These are phyloP conservation scores for Podaxis sp. DNA, from an alignment of 768 basidiomycete genomes.

Conservation along the genomic window DNA sequence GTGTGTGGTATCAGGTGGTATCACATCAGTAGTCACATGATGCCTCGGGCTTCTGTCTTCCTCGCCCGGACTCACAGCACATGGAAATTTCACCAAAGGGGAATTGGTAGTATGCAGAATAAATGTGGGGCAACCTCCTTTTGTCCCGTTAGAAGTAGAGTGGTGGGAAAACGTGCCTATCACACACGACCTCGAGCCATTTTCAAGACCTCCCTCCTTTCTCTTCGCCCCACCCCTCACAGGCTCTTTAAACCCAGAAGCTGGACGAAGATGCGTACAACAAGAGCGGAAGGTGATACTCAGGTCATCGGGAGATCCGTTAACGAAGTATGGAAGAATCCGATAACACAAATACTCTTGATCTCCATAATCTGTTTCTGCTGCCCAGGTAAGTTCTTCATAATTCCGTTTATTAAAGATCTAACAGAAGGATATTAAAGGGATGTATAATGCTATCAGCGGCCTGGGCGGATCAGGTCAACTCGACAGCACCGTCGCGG, in stretches of 20 bases:
- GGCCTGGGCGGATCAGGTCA: slow-evolving; percentile 26
- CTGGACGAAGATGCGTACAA: background rate
- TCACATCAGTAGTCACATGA: background rate
- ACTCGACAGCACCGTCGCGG: slow-evolving; percentile 24
- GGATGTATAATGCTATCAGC: slow-evolving; percentile 26
- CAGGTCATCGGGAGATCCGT: background rate
- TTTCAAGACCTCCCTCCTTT: background rate
- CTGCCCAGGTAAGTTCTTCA: slow-evolving; percentile 20
- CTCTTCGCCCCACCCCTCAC: background rate
- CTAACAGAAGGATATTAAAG: slow-evolving; percentile 6
- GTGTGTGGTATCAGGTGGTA: background rate
- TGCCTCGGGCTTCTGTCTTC: background rate
- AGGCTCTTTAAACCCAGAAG: background rate
- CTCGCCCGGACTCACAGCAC: background rate
- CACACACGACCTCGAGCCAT: background rate
- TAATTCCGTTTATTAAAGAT: background rate
- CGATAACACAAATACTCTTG: slow-evolving; percentile 24
- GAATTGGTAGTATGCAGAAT: background rate
- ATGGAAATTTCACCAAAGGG: background rate
- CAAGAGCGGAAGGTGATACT: background rate
- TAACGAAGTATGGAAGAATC: slow-evolving; percentile 19
- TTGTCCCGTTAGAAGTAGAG: background rate
- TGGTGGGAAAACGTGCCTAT: background rate
- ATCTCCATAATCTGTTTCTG: slow-evolving; percentile 25
- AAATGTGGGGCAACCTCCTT: background rate